A percentile compares a stretch with the other conserved stretches of the same genome.
Conservation (phyloP, 768 basidiomycete genomes). For the Podaxis sp. region DNA sequence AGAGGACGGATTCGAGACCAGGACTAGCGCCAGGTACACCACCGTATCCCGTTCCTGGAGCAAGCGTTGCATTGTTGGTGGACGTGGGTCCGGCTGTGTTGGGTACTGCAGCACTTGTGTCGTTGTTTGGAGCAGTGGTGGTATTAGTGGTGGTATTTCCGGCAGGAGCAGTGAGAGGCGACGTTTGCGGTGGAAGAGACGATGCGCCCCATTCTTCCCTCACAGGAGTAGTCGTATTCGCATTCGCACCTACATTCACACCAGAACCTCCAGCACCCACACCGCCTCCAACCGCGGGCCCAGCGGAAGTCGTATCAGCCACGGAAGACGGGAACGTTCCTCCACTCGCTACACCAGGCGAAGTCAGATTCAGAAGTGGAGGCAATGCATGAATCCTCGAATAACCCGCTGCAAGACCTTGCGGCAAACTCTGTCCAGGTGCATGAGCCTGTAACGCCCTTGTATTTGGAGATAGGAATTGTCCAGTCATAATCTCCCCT, state of each 20-base stretch:
- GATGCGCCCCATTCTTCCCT: constrained; percentile 25
- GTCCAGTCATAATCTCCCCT: constrained; percentile 24
- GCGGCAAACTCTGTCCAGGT: constrained; percentile 88
- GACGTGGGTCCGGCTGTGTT: neutral
- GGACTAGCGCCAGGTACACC: constrained; percentile 31
- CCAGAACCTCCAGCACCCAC: neutral
- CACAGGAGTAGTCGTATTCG: constrained; percentile 23
- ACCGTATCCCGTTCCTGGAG: constrained; percentile 36
- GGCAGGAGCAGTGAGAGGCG: constrained; percentile 6
- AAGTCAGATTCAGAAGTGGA: constrained; percentile 36
- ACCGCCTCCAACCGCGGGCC: neutral
- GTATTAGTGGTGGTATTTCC: constrained; percentile 9
- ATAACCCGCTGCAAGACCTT: constrained; percentile 89
- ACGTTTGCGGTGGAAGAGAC: constrained; percentile 16
- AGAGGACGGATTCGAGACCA: constrained; percentile 25
- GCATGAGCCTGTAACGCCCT: constrained; percentile 86
- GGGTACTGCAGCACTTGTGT: neutral
- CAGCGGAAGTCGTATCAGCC: neutral
- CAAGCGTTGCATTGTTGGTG: neutral
- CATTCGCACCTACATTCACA: constrained; percentile 21
- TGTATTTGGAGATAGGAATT: constrained; percentile 61
- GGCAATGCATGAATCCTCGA: constrained; percentile 82
- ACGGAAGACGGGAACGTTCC: constrained; percentile 16
- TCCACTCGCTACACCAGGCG: constrained; percentile 27
- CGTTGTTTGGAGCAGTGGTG: constrained; percentile 6